Percentiles rank a stretch among this genome's conserved stretches.
Evolutionary conservation across 129 eudicot genomes (phyloP).

Genomic region (Saussurea involucrata): DNA sequence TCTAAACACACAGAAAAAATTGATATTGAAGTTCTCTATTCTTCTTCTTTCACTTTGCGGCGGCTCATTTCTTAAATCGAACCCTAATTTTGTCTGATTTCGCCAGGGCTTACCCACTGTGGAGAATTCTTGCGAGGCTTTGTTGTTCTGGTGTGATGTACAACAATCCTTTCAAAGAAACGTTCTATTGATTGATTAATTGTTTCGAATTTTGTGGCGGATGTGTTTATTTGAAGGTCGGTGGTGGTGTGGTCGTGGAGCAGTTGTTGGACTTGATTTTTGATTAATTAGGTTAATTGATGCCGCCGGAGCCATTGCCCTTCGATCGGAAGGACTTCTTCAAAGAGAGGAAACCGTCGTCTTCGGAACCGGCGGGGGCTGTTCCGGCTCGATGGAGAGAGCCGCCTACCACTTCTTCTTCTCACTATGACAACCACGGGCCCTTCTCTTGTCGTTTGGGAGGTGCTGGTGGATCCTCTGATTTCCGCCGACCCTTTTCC

Average conservation of each 20-base stretch:
- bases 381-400: constrained; percentile 49
- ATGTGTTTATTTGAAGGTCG: constrained; percentile 7
- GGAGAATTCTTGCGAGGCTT: too few species aligned
- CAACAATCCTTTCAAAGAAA: too few species aligned
- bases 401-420: constrained; percentile 26
- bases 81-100: constrained; percentile 19
- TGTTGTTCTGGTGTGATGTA: too few species aligned
- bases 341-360: constrained; percentile 47
- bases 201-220: neutral
- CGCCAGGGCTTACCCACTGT: neutral
- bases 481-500: constrained; percentile 31
- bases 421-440: constrained; percentile 25
- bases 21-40: constrained; percentile 10
- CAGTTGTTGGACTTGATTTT: neutral
- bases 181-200: too few species aligned
- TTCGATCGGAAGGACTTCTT: constrained; percentile 84
- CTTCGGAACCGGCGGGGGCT: constrained; percentile 23
- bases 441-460: constrained; percentile 13
- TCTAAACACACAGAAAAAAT: constrained; percentile 29
- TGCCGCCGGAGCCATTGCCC: constrained; percentile 89
- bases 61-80: constrained; percentile 4
- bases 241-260: constrained; percentile 3
- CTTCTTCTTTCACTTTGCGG: neutral
- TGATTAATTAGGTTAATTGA: constrained; percentile 32
- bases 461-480: constrained; percentile 5